Conservation (phyloP, 768 basidiomycete species). For the Hydnum rufescens region DNA sequence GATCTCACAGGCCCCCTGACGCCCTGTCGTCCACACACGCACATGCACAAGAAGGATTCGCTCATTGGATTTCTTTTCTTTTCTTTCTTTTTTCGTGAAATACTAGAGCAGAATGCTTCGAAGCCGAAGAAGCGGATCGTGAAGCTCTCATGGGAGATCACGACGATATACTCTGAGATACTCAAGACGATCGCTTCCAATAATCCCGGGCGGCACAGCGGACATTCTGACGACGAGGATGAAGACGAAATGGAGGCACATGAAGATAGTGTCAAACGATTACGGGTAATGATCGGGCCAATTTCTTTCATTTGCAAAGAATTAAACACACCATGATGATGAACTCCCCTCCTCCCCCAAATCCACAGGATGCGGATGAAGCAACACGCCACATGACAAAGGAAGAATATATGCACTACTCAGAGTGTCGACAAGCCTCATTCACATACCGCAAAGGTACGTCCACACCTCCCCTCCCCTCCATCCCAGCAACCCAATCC, state of each 20-base stretch:
- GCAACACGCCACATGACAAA: slow-evolving; percentile 89
- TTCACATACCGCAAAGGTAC: slow-evolving; percentile 93
- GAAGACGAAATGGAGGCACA: slow-evolving; percentile 93
- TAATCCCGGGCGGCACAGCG: slow-evolving; percentile 24
- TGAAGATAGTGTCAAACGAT: slow-evolving; percentile 75
- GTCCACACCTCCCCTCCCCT: slow-evolving; percentile 9
- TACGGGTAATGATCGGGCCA: slow-evolving; percentile 42
- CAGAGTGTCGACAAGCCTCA: slow-evolving; percentile 88
- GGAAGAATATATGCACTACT: slow-evolving; percentile 93
- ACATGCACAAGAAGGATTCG: no score
- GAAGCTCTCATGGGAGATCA: slow-evolving; percentile 90
- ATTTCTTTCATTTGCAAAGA: background rate
- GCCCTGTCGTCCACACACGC: background rate
- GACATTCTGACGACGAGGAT: slow-evolving; percentile 83
- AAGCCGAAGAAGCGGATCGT: slow-evolving; percentile 89
- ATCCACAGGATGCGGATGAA: slow-evolving; percentile 69
- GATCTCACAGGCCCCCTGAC: background rate
- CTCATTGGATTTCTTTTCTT: no score
- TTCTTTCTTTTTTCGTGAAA: background rate
- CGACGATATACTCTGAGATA: slow-evolving; percentile 79
- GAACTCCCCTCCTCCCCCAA: background rate
- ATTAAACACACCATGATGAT: no score
- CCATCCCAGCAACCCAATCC: background rate
- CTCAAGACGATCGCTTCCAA: slow-evolving; percentile 23
- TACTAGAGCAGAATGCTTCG: slow-evolving; percentile 20